phyloP scores from a whole-genome alignment of 2,329 filamentous ascomycete genomes.

The Chaetomium strumarium region DNA sequence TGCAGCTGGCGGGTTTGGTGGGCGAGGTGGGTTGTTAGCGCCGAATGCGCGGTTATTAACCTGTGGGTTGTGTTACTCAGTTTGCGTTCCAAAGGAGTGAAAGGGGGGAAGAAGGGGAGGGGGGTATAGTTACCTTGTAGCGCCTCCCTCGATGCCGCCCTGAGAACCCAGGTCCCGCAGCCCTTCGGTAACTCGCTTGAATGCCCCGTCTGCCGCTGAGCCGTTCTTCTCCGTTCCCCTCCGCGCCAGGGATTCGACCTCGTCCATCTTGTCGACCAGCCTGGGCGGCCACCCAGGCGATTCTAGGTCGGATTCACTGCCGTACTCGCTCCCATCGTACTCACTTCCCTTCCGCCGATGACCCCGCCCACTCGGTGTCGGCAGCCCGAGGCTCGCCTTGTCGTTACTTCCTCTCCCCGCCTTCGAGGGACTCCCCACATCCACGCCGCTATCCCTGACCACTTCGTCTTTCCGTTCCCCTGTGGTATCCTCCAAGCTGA shows the following conservation, averaged over 20 bases:
- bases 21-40: constrained; percentile 65
- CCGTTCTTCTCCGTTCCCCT: constrained; percentile 61
- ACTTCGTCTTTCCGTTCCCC: constrained; percentile 26
- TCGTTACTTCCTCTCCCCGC: constrained; percentile 8
- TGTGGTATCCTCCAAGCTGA: constrained; percentile 32
- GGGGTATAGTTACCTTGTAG: constrained; percentile 52
- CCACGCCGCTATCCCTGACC: constrained; percentile 38
- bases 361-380: constrained; percentile 38
- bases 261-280: constrained; percentile 64
- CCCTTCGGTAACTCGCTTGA: constrained; percentile 62
- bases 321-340: constrained; percentile 71
- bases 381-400: constrained; percentile 39
- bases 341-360: constrained; percentile 51
- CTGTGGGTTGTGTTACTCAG: constrained; percentile 36
- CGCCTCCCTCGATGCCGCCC: constrained; percentile 63
- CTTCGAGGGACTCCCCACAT: constrained; percentile 32
- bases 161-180: constrained; percentile 68
- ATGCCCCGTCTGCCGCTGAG: constrained; percentile 58
- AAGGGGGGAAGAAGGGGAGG: not conserved
- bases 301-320: constrained; percentile 65
- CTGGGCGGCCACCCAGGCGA: constrained; percentile 60
- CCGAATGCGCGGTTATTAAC: constrained; percentile 68
- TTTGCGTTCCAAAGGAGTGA: not conserved
- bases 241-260: constrained; percentile 64
- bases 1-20: constrained; percentile 73